These are phyloP conservation scores for Neospora caninum DNA, from an alignment of 169 alveolate species.

Conservation along the genomic window DNA sequence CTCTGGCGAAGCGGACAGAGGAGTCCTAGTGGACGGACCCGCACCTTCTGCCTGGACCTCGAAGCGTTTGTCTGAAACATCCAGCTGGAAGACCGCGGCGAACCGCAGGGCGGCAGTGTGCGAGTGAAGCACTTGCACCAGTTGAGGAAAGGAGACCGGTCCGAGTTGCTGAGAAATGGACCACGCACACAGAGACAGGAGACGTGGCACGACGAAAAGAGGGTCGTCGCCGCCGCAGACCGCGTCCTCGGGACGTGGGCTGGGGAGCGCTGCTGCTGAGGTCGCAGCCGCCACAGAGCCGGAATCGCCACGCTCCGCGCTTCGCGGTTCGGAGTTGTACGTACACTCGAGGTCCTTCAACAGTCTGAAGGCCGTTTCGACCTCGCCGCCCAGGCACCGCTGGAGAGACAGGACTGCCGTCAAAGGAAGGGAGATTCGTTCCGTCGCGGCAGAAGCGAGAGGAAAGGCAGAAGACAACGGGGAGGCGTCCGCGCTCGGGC, in stretches of 20 bases:
- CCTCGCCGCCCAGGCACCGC: not conserved
- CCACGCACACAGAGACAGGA: not conserved
- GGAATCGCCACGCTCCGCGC: not conserved
- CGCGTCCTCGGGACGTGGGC: not conserved
- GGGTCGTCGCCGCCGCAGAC: not conserved
- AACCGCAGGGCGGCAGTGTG: slow-evolving; percentile 1
- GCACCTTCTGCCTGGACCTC: not conserved
- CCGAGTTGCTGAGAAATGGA: not conserved
- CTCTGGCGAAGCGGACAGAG: not conserved
- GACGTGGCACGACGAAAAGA: slow-evolving; percentile 14
- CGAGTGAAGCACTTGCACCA: not conserved
- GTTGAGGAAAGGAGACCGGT: not conserved
- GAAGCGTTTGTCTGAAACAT: not conserved
- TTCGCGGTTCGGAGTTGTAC: not conserved
- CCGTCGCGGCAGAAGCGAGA: not conserved
- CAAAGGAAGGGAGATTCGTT: not conserved
- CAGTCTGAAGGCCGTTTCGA: not conserved
- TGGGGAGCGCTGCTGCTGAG: not conserved
- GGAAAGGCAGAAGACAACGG: not conserved
- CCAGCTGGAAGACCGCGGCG: not conserved
- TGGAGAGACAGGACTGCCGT: not conserved
- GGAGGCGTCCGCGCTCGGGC: not conserved
- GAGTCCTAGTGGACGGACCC: not conserved
- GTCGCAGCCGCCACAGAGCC: not conserved
- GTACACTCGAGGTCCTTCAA: not conserved